These are phyloP conservation scores for Gynochthodes officinalis DNA, from an alignment of 257 asterid species.

Conservation along the genomic window DNA sequence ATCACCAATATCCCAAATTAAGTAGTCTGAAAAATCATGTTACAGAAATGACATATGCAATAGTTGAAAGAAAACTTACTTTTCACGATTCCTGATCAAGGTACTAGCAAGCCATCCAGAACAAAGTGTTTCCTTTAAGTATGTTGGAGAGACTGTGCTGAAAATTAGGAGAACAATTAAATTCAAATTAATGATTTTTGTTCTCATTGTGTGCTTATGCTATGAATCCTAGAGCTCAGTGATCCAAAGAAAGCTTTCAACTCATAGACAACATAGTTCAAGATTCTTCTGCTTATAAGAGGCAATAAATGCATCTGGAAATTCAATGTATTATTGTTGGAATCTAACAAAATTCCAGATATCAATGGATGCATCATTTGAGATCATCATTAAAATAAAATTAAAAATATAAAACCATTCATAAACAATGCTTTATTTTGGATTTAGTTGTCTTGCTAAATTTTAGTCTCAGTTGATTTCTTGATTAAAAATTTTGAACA, in stretches of 20 bases:
- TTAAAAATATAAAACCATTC: too few relatives aligned
- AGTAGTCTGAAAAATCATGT: not conserved
- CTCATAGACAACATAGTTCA: not conserved
- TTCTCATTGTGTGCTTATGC: not conserved
- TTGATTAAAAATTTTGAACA: not conserved
- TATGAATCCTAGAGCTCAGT: not conserved
- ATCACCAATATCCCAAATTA: not conserved
- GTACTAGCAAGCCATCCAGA: slow-evolving; percentile 91
- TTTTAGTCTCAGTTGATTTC: not conserved
- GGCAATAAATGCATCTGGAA: not conserved
- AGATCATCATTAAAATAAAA: not conserved
- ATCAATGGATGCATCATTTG: not conserved
- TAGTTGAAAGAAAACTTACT: slow-evolving; percentile 40
- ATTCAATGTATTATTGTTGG: not conserved
- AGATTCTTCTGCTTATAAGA: not conserved
- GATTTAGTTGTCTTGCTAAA: not conserved
- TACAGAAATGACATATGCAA: not conserved
- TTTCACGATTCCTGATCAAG: slow-evolving; percentile 63
- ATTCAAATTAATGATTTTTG: not conserved
- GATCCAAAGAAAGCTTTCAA: slow-evolving; percentile 1
- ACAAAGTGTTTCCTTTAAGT: slow-evolving; percentile 81
- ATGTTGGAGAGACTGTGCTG: slow-evolving; percentile 93
- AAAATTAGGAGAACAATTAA: slow-evolving; percentile 31
- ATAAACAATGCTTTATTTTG: not conserved
- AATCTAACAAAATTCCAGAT: not conserved